Percentiles rank a stretch among this genome's conserved stretches.
Evolutionary conservation across 1,284 basidiomycete genomes (phyloP).

Genomic region (Apiotrichum porosum): DNA sequence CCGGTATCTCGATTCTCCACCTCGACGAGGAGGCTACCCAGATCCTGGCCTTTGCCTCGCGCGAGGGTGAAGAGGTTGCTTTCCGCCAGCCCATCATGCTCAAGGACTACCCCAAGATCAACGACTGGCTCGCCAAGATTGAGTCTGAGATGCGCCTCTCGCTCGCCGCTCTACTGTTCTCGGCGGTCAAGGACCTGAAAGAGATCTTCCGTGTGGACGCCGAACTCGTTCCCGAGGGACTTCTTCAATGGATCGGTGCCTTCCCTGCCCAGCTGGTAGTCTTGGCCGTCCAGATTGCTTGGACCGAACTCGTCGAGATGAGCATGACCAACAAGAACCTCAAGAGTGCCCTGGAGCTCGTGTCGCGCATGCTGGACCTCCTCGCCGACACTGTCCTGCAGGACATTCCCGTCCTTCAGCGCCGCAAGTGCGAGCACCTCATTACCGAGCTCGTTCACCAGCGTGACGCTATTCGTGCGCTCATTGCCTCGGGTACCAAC

Average conservation of each 20-base stretch:
- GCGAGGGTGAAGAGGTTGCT: slow-evolving; percentile 87
- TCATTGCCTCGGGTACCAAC: slow-evolving; percentile 63
- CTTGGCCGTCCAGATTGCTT: slow-evolving; percentile 86
- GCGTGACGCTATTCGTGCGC: slow-evolving; percentile 81
- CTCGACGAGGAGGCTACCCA: slow-evolving; percentile 85
- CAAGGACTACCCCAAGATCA: slow-evolving; percentile 89
- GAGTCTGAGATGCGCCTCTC: slow-evolving; percentile 94
- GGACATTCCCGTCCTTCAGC: slow-evolving; percentile 79
- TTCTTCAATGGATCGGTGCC: slow-evolving; percentile 85
- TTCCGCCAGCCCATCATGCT: slow-evolving; percentile 80
- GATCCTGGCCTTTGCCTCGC: slow-evolving; percentile 71
- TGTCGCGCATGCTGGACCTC: slow-evolving; percentile 79
- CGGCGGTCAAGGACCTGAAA: slow-evolving; percentile 54
- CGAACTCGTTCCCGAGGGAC: slow-evolving; percentile 55
- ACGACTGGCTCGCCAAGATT: slow-evolving; percentile 93
- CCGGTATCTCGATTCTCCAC: slow-evolving; percentile 83
- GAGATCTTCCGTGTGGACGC: slow-evolving; percentile 60
- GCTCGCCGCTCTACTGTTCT: slow-evolving; percentile 56
- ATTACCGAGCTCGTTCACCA: slow-evolving; percentile 99
- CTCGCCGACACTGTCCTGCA: slow-evolving; percentile 92
- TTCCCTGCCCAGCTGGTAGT: slow-evolving; percentile 96
- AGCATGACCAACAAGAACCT: slow-evolving; percentile 58
- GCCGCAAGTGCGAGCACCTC: slow-evolving; percentile 96
- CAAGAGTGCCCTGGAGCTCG: slow-evolving; percentile 66
- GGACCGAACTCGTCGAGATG: slow-evolving; percentile 80